phyloP scores from a whole-genome alignment of 768 basidiomycete genomes.

The Hygrophorus russula region DNA sequence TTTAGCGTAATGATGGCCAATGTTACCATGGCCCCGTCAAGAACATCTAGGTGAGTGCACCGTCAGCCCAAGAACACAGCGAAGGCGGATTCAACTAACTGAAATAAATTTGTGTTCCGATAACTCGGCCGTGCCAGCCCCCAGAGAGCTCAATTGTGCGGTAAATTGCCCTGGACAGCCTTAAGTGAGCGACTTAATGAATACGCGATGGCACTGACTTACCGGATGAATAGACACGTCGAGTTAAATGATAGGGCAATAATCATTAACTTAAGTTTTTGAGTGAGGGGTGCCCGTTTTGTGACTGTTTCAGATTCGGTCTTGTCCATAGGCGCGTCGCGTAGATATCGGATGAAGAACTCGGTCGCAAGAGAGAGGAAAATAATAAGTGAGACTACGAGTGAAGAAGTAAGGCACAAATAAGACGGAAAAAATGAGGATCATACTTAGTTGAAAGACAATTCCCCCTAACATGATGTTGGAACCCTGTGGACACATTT shows the following conservation, averaged over 20 bases:
- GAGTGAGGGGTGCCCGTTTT: slow-evolving; percentile 9
- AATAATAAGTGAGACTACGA: slow-evolving; percentile 29
- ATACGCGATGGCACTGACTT: slow-evolving; percentile 5
- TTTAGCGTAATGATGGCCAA: slow-evolving; percentile 13
- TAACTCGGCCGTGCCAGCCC: slow-evolving; percentile 30
- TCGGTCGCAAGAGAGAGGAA: slow-evolving; percentile 23
- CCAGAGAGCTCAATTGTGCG: slow-evolving; percentile 29
- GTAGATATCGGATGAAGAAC: slow-evolving; percentile 29
- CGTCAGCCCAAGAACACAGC: neutral
- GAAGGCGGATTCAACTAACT: slow-evolving; percentile 9
- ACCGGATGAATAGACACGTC: slow-evolving; percentile 42
- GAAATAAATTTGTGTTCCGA: slow-evolving; percentile 27
- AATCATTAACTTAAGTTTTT: slow-evolving; percentile 20
- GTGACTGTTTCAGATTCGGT: slow-evolving; percentile 3
- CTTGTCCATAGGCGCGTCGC: slow-evolving; percentile 24
- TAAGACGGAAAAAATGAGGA: neutral
- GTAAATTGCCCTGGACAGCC: slow-evolving; percentile 24
- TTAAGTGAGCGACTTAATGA: neutral
- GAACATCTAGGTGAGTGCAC: slow-evolving; percentile 8
- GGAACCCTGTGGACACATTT: slow-evolving; percentile 13
- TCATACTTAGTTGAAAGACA: slow-evolving; percentile 39
- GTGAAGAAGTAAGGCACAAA: slow-evolving; percentile 11
- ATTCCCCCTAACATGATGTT: slow-evolving; percentile 55
- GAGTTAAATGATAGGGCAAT: slow-evolving; percentile 24
- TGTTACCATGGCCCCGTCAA: slow-evolving; percentile 14